Evolutionary conservation across 306 rosid genomes (phyloP).

Genomic region (Pueraria montana): DNA sequence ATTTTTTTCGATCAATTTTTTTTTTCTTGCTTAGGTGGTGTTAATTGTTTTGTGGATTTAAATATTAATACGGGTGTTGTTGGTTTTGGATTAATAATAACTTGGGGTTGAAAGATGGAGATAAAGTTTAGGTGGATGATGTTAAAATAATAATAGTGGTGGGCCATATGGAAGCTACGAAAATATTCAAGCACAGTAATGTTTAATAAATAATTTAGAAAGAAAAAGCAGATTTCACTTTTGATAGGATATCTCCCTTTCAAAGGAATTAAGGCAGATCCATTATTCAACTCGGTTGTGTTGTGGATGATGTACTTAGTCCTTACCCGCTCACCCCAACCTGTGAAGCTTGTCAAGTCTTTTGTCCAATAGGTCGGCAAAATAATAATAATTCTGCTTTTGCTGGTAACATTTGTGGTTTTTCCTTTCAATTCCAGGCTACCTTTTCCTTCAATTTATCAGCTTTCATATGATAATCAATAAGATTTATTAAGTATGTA

Average conservation of each 20-base stretch:
- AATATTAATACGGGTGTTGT: neutral
- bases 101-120: constrained; percentile 47
- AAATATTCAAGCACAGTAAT: constrained; percentile 25
- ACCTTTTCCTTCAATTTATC: neutral
- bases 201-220: constrained; percentile 23
- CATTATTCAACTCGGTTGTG: constrained; percentile 18
- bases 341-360: neutral
- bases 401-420: neutral
- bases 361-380: constrained; percentile 24
- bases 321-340: neutral
- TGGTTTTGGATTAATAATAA: constrained; percentile 40
- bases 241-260: constrained; percentile 45
- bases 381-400: neutral
- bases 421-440: neutral
- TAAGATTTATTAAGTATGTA: neutral
- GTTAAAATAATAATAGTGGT: constrained; percentile 35
- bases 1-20: too few relatives aligned
- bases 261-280: constrained; percentile 45
- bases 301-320: neutral
- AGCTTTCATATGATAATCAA: neutral
- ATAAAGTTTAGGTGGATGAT: constrained; percentile 45
- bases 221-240: constrained; percentile 48
- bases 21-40: neutral
- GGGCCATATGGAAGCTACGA: constrained; percentile 40
- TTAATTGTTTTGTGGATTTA: constrained; percentile 6